phyloP scores from a whole-genome alignment of 768 basidiomycete genomes.

The Chlorophyllum brunneum region DNA sequence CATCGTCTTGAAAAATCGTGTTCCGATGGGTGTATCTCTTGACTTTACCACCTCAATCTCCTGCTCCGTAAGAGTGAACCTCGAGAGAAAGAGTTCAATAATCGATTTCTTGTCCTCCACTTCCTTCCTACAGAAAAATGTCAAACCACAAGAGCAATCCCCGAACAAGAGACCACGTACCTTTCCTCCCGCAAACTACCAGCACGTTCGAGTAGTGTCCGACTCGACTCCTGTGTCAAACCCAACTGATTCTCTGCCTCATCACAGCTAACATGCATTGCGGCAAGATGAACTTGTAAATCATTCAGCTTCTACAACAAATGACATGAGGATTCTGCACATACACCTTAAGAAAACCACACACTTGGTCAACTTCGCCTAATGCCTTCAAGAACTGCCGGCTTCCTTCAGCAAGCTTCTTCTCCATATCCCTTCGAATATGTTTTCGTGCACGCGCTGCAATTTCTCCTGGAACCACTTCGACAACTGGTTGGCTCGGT shows the following conservation, averaged over 20 bases:
- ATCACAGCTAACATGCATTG: conserved; percentile 82
- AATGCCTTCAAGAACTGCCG: conserved; percentile 80
- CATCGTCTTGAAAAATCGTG: conserved; percentile 79
- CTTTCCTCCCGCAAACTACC: conserved; percentile 71
- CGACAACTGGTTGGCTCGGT: conserved; percentile 19
- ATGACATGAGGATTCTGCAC: conserved; percentile 4
- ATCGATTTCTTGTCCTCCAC: conserved; percentile 72
- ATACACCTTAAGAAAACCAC: conserved; percentile 26
- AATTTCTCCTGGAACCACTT: conserved; percentile 50
- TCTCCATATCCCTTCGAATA: conserved; percentile 82
- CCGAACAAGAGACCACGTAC: conserved; percentile 32
- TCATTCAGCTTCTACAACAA: conserved; percentile 72
- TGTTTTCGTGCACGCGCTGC: conserved; percentile 75
- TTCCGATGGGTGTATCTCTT: conserved; percentile 71
- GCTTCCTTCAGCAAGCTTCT: conserved; percentile 77
- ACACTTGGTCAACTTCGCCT: conserved; percentile 84
- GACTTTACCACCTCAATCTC: conserved; percentile 77
- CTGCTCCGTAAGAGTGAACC: conserved; percentile 77
- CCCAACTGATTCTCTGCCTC: conserved; percentile 76
- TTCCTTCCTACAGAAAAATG: conserved; percentile 43
- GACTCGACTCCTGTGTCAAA: conserved; percentile 74
- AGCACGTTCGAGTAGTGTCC: conserved; percentile 77
- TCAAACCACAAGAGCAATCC: conserved; percentile 1
- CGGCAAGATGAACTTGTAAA: conserved; percentile 69
- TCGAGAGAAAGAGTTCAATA: conserved; percentile 72